Conservation (phyloP, 371 early-diverging fungal species). For the Syncephalastrum sp. region DNA sequence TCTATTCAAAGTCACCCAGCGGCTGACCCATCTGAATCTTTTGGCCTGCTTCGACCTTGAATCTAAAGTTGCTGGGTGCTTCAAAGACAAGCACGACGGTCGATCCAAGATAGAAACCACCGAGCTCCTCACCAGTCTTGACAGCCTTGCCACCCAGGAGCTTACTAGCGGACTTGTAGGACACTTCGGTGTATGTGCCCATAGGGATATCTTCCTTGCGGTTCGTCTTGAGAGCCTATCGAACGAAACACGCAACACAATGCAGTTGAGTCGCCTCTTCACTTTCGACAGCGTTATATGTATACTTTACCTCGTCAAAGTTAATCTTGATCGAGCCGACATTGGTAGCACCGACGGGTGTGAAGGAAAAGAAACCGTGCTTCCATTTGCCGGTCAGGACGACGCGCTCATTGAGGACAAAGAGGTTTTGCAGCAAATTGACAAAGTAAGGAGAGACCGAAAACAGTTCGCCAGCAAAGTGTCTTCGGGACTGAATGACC, state of each 20-base stretch:
- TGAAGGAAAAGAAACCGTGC: slow-evolving; percentile 93
- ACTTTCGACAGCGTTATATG: slow-evolving; percentile 1
- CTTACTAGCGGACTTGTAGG: slow-evolving; percentile 66
- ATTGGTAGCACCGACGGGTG: slow-evolving; percentile 97
- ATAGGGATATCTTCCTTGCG: slow-evolving; percentile 58
- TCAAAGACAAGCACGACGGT: slow-evolving; percentile 97
- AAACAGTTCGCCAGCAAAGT: slow-evolving; percentile 93
- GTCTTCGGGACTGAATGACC: slow-evolving; percentile 82
- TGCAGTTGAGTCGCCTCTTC: neutral
- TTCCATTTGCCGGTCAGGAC: slow-evolving; percentile 90
- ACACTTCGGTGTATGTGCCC: slow-evolving; percentile 77
- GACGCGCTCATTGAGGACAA: slow-evolving; percentile 95
- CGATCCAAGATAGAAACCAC: slow-evolving; percentile 92
- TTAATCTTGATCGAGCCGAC: slow-evolving; percentile 94
- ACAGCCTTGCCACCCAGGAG: slow-evolving; percentile 68
- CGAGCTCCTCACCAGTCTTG: slow-evolving; percentile 85
- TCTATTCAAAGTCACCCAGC: slow-evolving; percentile 55
- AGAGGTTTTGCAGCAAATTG: slow-evolving; percentile 77
- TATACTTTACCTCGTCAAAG: slow-evolving; percentile 72
- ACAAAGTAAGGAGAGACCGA: slow-evolving; percentile 93
- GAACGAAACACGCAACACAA: neutral
- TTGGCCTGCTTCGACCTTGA: slow-evolving; percentile 71
- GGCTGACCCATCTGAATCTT: slow-evolving; percentile 82
- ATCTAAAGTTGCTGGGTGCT: slow-evolving; percentile 83
- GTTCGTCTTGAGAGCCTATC: slow-evolving; percentile 74